phyloP scores from a whole-genome alignment of 1,139 yeast species.

The Debaryomyces sp. region DNA sequence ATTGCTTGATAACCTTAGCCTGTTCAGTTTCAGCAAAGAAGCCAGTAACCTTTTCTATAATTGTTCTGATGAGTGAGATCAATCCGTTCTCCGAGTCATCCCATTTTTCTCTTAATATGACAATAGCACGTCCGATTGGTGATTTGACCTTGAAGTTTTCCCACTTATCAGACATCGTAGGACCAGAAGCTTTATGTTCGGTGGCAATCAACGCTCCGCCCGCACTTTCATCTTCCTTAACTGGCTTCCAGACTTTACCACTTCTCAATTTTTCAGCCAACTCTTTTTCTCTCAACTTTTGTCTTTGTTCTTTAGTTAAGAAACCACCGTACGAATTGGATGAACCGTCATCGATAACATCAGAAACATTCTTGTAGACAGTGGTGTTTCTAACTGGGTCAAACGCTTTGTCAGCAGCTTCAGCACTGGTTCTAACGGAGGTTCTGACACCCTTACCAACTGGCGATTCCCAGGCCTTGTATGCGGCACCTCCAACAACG shows the following conservation, averaged over 20 bases:
- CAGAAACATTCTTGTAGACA: conserved; percentile 85
- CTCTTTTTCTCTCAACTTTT: conserved; percentile 70
- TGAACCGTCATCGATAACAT: conserved; percentile 90
- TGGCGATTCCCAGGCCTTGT: conserved; percentile 95
- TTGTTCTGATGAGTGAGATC: conserved; percentile 76
- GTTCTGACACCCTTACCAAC: conserved; percentile 86
- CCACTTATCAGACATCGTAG: conserved; percentile 70
- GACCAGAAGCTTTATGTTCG: conserved; percentile 72
- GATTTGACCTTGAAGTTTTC: conserved; percentile 69
- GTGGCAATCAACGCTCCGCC: conserved; percentile 85
- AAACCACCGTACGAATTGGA: conserved; percentile 92
- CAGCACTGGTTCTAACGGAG: conserved; percentile 80
- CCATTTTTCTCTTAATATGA: conserved; percentile 71
- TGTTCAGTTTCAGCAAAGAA: conserved; percentile 96
- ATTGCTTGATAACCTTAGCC: conserved; percentile 84
- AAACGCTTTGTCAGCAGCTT: conserved; percentile 79
- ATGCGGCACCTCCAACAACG: conserved; percentile 87
- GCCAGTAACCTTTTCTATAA: conserved; percentile 80
- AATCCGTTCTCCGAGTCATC: conserved; percentile 96
- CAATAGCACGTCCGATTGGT: conserved; percentile 66
- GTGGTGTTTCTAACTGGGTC: conserved; percentile 94
- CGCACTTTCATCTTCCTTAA: conserved; percentile 81
- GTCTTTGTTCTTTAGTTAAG: conserved; percentile 82
- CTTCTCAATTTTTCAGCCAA: conserved; percentile 46
- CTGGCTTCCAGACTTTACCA: conserved; percentile 65